These are phyloP conservation scores for Tylopilus cervinicoccineus DNA, from an alignment of 768 basidiomycete genomes.

Conservation along the genomic window DNA sequence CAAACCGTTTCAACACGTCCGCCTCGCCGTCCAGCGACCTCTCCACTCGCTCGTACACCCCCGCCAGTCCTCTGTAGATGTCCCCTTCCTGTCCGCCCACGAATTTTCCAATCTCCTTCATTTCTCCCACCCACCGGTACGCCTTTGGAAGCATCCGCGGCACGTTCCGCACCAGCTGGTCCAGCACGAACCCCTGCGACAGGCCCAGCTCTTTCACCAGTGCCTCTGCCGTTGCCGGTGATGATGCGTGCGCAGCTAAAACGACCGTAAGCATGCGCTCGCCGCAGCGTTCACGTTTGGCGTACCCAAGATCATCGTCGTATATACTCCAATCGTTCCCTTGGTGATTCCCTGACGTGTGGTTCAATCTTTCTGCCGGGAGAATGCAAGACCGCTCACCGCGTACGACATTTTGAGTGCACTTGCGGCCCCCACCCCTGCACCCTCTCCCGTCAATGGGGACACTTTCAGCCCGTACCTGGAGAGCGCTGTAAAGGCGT, in stretches of 20 bases:
- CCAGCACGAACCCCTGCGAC: slow-evolving; percentile 44
- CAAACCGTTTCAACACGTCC: slow-evolving; percentile 43
- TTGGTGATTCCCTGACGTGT: slow-evolving; percentile 50
- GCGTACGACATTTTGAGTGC: slow-evolving; percentile 65
- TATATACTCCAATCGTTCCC: slow-evolving; percentile 47
- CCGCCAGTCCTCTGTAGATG: slow-evolving; percentile 46
- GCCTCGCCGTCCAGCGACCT: slow-evolving; percentile 33
- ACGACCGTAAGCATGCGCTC: slow-evolving; percentile 1
- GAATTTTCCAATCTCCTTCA: slow-evolving; percentile 59
- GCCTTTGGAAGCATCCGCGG: slow-evolving; percentile 58
- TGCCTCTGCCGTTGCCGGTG: slow-evolving; percentile 58
- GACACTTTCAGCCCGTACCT: slow-evolving; percentile 45
- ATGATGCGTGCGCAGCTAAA: slow-evolving; percentile 51
- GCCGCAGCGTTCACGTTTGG: not conserved
- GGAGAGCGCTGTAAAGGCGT: slow-evolving; percentile 38
- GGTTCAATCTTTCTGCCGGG: not conserved
- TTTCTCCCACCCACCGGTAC: slow-evolving; percentile 60
- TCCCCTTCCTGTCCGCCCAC: slow-evolving; percentile 43
- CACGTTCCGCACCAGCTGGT: slow-evolving; percentile 36
- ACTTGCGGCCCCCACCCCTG: slow-evolving; percentile 53
- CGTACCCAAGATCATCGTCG: slow-evolving; percentile 55
- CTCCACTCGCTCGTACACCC: slow-evolving; percentile 43
- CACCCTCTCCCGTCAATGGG: slow-evolving; percentile 43
- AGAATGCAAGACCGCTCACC: slow-evolving; percentile 32
- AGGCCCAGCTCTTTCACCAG: slow-evolving; percentile 44